Base-by-base conservation (phyloP, 2,329 filamentous ascomycete species). In the Talaromyces amestolkiae region DNA sequence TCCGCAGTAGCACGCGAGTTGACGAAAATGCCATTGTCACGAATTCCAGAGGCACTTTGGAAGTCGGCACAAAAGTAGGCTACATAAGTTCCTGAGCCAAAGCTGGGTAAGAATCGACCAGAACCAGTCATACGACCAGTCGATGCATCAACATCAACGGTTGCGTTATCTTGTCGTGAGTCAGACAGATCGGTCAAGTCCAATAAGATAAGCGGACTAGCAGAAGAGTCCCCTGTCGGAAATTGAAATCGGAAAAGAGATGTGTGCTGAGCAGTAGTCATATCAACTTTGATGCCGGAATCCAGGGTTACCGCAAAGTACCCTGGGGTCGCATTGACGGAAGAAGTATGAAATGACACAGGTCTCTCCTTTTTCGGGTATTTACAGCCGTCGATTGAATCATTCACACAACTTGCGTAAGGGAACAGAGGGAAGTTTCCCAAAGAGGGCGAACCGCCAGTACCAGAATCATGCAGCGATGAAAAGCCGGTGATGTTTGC, bases 351-450 rank as follows among this genome's bases (percentile, higher is more conserved):
- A 64, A 87, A 87, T 2, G 71, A 63, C 56, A 78, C 71, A 74
- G 81, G 68, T 74, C 86, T 81, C 39, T 81, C 76, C 58, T 75
- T 79, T 71, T 87, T 87, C 6, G 85, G 84, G 68, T 86, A 91
- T 2, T 77, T 78, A 73, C 89, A 91, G 15, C 80, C 81, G 73
- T 91, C 80, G 65, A 91, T 77, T 33, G 87, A 82, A 67, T 89
- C 85, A 43, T 79, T 81, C 0, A 81, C 78, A 69, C 90, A 92
- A 41, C 81, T 80, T 10, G 83, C 77, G 70, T 90, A 88, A 0
- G 89, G 84, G 69, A 92, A 92, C 1, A 92, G 78, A 1, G 90
- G 87, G 63, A 92, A 92, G 72, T 91, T 91, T 6, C 90, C 90
- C 1, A 92, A 79, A 4, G 88, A 91, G 0, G 89, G 87, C 11